Percentiles rank a stretch among this genome's conserved stretches.
Conservation (phyloP, 306 rosid species). For the Sesbania bispinosa region DNA sequence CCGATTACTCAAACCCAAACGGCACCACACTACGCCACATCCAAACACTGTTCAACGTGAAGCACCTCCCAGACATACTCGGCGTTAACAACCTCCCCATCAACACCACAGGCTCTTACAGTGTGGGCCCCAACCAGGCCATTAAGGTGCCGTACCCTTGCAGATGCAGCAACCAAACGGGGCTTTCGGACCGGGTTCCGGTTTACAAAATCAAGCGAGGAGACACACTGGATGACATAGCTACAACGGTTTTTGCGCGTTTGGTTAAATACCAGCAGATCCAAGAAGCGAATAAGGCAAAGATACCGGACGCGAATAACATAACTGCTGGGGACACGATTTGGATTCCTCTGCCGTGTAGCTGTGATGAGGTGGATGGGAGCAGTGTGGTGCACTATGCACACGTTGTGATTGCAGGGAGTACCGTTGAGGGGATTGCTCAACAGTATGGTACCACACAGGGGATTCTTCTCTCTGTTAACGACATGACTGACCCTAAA, state of each 20-base stretch:
- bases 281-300: conserved; percentile 30
- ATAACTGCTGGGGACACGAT: conserved; percentile 38
- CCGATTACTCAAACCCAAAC: conserved; percentile 45
- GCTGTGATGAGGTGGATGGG: conserved; percentile 69
- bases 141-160: conserved; percentile 66
- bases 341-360: conserved; percentile 81
- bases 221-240: conserved; percentile 51
- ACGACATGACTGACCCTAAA: conserved; percentile 40
- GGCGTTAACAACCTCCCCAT: conserved; percentile 55
- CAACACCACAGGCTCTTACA: background rate
- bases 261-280: conserved; percentile 45
- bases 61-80: conserved; percentile 41
- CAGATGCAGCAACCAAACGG: conserved; percentile 45
- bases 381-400: conserved; percentile 61
- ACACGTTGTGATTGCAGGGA: conserved; percentile 15
- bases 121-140: background rate
- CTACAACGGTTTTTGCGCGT: conserved; percentile 30
- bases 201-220: conserved; percentile 34
- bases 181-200: conserved; percentile 45
- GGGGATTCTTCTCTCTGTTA: conserved; percentile 40
- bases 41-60: conserved; percentile 59
- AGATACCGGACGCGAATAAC: background rate
- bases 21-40: conserved; percentile 43
- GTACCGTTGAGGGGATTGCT: conserved; percentile 41
- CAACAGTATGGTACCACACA: conserved; percentile 35